Percentiles rank a stretch among this genome's conserved stretches.
phyloP scores from a whole-genome alignment of 345 rosid species.

The Odontarrhena argentea region DNA sequence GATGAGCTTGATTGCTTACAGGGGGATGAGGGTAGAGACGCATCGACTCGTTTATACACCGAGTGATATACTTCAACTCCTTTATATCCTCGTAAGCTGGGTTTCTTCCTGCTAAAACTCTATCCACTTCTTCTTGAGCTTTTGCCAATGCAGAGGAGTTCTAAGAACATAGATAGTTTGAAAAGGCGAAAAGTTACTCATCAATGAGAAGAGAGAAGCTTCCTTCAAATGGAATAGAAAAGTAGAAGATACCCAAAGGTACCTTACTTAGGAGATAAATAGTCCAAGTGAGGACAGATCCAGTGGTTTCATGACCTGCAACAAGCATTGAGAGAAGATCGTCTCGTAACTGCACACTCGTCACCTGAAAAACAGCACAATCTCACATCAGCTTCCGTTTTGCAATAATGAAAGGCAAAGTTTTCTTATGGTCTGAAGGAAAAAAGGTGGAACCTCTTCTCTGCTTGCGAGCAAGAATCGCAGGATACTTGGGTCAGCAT shows the following conservation, averaged over 20 bases:
- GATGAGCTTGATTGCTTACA: slow-evolving; percentile 52
- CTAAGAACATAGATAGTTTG: slow-evolving; percentile 35
- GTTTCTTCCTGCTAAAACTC: slow-evolving; percentile 69
- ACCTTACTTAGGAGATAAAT: slow-evolving; percentile 96
- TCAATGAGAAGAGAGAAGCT: slow-evolving; percentile 13
- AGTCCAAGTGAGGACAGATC: slow-evolving; percentile 95
- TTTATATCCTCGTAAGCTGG: slow-evolving; percentile 77
- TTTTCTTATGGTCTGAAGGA: neutral
- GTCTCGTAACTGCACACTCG: slow-evolving; percentile 81
- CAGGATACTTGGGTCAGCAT: slow-evolving; percentile 86
- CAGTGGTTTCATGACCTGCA: slow-evolving; percentile 98
- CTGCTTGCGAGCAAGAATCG: slow-evolving; percentile 95
- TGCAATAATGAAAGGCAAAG: slow-evolving; percentile 9
- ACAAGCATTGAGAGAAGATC: slow-evolving; percentile 96
- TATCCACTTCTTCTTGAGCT: slow-evolving; percentile 91
- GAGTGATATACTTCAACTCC: slow-evolving; percentile 74
- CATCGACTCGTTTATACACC: slow-evolving; percentile 89
- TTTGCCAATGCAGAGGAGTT: slow-evolving; percentile 58
- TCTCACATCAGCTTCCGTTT: slow-evolving; percentile 6
- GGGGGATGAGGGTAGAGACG: slow-evolving; percentile 98
- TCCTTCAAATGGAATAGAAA: neutral
- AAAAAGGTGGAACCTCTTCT: slow-evolving; percentile 66
- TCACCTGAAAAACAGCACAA: slow-evolving; percentile 54
- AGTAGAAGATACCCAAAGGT: slow-evolving; percentile 32
- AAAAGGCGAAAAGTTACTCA: neutral